Base-by-base conservation (phyloP, 306 rosid species). In the Acmispon strigosus region DNA sequence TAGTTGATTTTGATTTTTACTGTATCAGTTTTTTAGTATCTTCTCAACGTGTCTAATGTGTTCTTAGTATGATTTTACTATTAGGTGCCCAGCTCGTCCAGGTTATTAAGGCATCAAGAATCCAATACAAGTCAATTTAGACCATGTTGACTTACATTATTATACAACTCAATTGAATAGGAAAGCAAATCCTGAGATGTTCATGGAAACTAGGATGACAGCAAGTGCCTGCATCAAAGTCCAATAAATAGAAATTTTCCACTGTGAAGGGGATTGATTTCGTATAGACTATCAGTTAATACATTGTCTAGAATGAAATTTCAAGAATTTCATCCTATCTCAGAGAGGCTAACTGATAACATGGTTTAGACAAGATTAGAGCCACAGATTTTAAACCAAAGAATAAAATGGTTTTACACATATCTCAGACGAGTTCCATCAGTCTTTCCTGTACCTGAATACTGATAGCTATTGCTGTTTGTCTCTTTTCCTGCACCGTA, bases 241-340 rank as follows among this genome's bases (percentile, higher is more conserved):
- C 43, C 44, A 56, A 69, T 41, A 36, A 2, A 65, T 6, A 57
- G 20, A 27, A 72, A 69, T 29, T 51, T 45, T 66, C 18, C 53
- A 57, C 50, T 58, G 16, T 11, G 16, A 66, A 17, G 18, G 29
- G 10, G n/a, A 72, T 12, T 15, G 39, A 12, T 37, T 77, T 36
- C 10, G 51, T 37, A 32, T 55, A 24, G 61, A 53, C 27, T 0
- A 17, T 42, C 44, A 19, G 12, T 24, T 27, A 51, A 56, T 57
- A 49, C 14, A 72, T 29, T 24, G 74, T 49, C 74, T 24, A 72
- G 50, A 78, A 56, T 37, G 56, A 52, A 15, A 56, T 22, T 16
- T 13, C 20, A 50, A 56, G 45, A 44, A 70, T 34, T 29, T 16
- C 19, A 72, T 39, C 51, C 57, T 69, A 41, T 41, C 22, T 15